Conservation (phyloP, 2,329 filamentous ascomycete genomes). For the Phyllosticta citriasiana region DNA sequence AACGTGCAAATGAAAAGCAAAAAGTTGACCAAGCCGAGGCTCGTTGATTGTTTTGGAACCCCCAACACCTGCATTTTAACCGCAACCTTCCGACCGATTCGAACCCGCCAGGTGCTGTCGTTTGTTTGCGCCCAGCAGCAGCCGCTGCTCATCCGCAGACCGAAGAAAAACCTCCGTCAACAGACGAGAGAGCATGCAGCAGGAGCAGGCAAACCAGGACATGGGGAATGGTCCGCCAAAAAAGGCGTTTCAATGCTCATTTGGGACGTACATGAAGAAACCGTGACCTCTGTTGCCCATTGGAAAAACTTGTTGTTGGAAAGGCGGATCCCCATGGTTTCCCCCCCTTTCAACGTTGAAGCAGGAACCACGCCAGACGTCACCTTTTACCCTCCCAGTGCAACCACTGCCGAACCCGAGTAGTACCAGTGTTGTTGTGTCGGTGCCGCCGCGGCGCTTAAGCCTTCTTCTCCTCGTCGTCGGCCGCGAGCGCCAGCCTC, state of each 20-base stretch:
- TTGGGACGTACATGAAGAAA: constrained; percentile 34
- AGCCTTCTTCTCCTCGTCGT: constrained; percentile 42
- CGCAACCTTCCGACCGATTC: not conserved
- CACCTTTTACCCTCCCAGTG: constrained; percentile 22
- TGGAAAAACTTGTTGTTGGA: constrained; percentile 20
- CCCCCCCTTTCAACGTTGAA: constrained; percentile 21
- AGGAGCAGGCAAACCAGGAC: not conserved
- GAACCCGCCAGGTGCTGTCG: not conserved
- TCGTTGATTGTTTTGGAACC: not conserved
- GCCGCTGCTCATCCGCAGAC: too few relatives aligned
- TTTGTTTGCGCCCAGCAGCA: not conserved
- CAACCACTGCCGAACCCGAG: not conserved
- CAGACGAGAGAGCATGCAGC: not conserved
- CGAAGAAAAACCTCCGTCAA: too few relatives aligned
- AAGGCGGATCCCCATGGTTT: constrained; percentile 24
- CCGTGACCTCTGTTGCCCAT: constrained; percentile 33
- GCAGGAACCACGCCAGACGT: constrained; percentile 30
- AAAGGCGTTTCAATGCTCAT: constrained; percentile 10
- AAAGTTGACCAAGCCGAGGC: not conserved
- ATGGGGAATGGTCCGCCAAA: not conserved
- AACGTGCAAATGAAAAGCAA: not conserved
- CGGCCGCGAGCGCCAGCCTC: constrained; percentile 74
- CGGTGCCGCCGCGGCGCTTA: constrained; percentile 13
- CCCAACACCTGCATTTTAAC: not conserved
- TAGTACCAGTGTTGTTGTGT: not conserved